These are phyloP conservation scores for Clitopilus passeckerianus DNA, from an alignment of 768 basidiomycete genomes.

Conservation along the genomic window DNA sequence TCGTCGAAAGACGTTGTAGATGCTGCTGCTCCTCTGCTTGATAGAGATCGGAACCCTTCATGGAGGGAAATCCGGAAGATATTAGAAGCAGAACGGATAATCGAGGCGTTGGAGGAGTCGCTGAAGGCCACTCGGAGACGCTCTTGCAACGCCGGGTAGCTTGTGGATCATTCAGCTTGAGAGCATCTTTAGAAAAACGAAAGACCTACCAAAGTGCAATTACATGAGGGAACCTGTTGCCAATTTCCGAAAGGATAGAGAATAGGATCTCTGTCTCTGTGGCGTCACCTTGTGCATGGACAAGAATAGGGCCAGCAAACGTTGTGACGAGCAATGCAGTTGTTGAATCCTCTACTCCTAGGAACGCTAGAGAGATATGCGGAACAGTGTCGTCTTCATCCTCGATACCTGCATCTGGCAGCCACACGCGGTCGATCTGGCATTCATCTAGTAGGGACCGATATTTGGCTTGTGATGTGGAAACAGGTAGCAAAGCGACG, in stretches of 20 bases:
- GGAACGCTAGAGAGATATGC: slow-evolving; percentile 46
- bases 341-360: slow-evolving; percentile 58
- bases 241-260: slow-evolving; percentile 68
- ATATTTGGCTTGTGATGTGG: slow-evolving; percentile 52
- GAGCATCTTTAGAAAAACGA: slow-evolving; percentile 3
- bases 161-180: slow-evolving; percentile 21
- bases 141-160: slow-evolving; percentile 75
- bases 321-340: slow-evolving; percentile 72
- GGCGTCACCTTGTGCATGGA: slow-evolving; percentile 74
- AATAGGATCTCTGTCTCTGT: slow-evolving; percentile 80
- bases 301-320: slow-evolving; percentile 71
- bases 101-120: slow-evolving; percentile 63
- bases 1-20: slow-evolving; percentile 65
- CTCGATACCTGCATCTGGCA: slow-evolving; percentile 31
- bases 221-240: slow-evolving; percentile 63
- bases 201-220: slow-evolving; percentile 65
- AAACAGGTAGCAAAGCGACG: slow-evolving; percentile 69
- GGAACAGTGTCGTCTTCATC: slow-evolving; percentile 43
- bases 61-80: slow-evolving; percentile 69
- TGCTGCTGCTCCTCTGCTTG: slow-evolving; percentile 43
- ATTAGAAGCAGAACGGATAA: slow-evolving; percentile 68
- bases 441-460: slow-evolving; percentile 61
- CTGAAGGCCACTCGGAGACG: slow-evolving; percentile 69
- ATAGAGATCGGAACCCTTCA: slow-evolving; percentile 39
- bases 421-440: slow-evolving; percentile 42